phyloP scores from a whole-genome alignment of 2,329 filamentous ascomycete species.

The Zalaria obscura region DNA sequence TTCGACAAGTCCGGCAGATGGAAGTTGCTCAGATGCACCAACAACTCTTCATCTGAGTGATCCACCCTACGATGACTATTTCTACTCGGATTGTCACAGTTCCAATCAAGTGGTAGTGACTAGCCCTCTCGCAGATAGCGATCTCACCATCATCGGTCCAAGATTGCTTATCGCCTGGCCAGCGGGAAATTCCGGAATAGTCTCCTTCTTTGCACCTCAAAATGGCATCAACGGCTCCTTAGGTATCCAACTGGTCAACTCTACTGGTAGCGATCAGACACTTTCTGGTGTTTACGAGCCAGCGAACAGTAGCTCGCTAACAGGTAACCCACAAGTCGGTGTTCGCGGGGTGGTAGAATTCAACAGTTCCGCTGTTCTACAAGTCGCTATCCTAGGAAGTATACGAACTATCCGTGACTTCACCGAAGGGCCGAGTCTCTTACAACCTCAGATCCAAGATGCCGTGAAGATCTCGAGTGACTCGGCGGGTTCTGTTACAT shows the following conservation, averaged over 20 bases:
- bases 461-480: slow-evolving; percentile 29
- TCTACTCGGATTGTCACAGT: slow-evolving; percentile 49
- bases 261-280: slow-evolving; percentile 26
- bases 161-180: slow-evolving; percentile 50
- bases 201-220: slow-evolving; percentile 41
- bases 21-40: slow-evolving; percentile 13
- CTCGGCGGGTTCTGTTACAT: slow-evolving; percentile 28
- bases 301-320: slow-evolving; percentile 7
- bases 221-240: slow-evolving; percentile 40
- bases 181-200: slow-evolving; percentile 48
- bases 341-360: slow-evolving; percentile 35
- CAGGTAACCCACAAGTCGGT: slow-evolving; percentile 33
- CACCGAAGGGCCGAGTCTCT: slow-evolving; percentile 40
- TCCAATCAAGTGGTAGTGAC: slow-evolving; percentile 47
- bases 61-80: slow-evolving; percentile 49
- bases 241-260: slow-evolving; percentile 38
- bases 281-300: slow-evolving; percentile 32
- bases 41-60: slow-evolving; percentile 35
- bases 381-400: slow-evolving; percentile 45
- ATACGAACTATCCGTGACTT: slow-evolving; percentile 50
- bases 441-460: slow-evolving; percentile 41
- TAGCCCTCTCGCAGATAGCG: slow-evolving; percentile 38
- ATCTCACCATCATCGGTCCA: slow-evolving; percentile 41
- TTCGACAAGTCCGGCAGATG: slow-evolving; percentile 6
- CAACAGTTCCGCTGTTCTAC: slow-evolving; percentile 42